Conservation (phyloP, 306 rosid species). For the Canavalia gladiata region DNA sequence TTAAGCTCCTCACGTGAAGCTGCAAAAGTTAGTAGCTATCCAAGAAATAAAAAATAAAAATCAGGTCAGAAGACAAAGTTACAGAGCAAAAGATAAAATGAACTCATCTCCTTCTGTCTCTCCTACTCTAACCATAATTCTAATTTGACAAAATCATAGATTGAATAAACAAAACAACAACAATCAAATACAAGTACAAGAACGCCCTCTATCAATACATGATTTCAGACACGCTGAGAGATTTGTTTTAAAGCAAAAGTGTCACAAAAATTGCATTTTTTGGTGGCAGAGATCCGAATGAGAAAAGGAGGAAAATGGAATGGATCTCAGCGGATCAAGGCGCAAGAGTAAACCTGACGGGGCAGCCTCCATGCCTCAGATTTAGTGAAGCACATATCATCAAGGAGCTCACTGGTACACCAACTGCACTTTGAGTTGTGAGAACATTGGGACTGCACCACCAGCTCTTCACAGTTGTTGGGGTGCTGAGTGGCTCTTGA, state of each 20-base stretch:
- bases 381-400: conserved; percentile 82
- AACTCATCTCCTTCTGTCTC: neutral
- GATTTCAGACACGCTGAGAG: conserved; percentile 1
- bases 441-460: conserved; percentile 64
- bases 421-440: conserved; percentile 75
- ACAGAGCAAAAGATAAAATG: neutral
- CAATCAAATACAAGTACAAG: neutral
- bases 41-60: neutral
- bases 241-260: neutral
- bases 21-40: neutral
- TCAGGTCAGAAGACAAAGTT: neutral
- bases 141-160: conserved; percentile 20
- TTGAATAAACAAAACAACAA: conserved; percentile 23
- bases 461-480: conserved; percentile 63
- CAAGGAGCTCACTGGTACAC: conserved; percentile 78
- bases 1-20: neutral
- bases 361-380: conserved; percentile 86
- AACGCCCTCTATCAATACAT: neutral
- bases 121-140: conserved; percentile 22
- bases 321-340: conserved; percentile 56
- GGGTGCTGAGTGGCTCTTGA: conserved; percentile 50
- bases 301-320: neutral
- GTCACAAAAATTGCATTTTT: neutral
- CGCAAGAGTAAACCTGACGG: conserved; percentile 79
- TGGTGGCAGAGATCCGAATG: conserved; percentile 27